These are phyloP conservation scores for Lichtheimia hyalospora DNA, from an alignment of 371 early-diverging fungal species.

Conservation along the genomic window DNA sequence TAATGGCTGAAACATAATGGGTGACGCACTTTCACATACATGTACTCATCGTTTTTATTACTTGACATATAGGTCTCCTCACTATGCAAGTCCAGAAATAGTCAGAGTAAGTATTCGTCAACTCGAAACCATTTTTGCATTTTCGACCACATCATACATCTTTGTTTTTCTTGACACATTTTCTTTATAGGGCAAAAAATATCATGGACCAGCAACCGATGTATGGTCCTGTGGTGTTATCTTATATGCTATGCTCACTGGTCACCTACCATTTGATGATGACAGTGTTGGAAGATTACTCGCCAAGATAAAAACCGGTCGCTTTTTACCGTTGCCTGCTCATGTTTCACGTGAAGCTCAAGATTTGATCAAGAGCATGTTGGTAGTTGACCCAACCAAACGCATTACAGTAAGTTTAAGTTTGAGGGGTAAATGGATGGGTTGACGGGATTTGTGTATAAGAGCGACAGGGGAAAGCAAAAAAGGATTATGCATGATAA, in stretches of 20 bases:
- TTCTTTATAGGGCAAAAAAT: slow-evolving; percentile 48
- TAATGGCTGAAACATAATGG: slow-evolving; percentile 9
- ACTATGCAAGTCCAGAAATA: slow-evolving; percentile 89
- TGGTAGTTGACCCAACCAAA: slow-evolving; percentile 51
- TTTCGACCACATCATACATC: slow-evolving; percentile 10
- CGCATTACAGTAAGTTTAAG: slow-evolving; percentile 1
- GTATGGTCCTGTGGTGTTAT: slow-evolving; percentile 94
- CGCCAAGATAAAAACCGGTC: slow-evolving; percentile 63
- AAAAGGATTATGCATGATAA: too few relatives aligned
- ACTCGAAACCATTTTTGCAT: neutral
- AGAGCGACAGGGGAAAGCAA: too few relatives aligned
- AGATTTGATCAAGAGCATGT: slow-evolving; percentile 60
- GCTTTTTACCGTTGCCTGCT: slow-evolving; percentile 56
- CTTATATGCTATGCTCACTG: slow-evolving; percentile 85
- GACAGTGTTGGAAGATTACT: slow-evolving; percentile 77
- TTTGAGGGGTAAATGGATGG: neutral
- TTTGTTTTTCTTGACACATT: slow-evolving; percentile 26
- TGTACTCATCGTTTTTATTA: neutral
- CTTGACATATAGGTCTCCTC: slow-evolving; percentile 57
- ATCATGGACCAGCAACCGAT: slow-evolving; percentile 86
- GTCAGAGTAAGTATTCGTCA: slow-evolving; percentile 47
- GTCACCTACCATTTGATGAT: slow-evolving; percentile 93
- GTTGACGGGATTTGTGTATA: neutral
- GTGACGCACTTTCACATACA: neutral
- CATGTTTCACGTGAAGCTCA: slow-evolving; percentile 59